Base-by-base conservation (phyloP, 2,329 filamentous ascomycete genomes). In the Gaeumannomyces sp. region DNA sequence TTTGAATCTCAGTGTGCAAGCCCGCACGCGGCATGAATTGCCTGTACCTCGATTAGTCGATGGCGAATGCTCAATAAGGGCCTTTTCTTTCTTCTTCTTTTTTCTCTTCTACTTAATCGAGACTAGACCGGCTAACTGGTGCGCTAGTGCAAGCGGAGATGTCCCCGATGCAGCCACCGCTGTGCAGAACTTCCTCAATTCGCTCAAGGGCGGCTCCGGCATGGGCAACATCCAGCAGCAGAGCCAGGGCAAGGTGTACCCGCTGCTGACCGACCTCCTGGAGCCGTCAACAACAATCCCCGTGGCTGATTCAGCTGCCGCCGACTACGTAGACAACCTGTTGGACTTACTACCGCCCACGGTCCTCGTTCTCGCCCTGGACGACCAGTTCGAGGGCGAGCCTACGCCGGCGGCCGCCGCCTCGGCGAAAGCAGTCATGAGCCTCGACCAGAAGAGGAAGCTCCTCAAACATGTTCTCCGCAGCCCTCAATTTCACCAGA, bases 401-500 rank as follows among this genome's bases (percentile, higher is more conserved):
- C 88, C 90, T 1, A 86, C 85, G 59, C 79, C 86, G 0, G 89
- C 87, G 64, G 85, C 87, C 2, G 83, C 89, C n/a, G 82, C 89
- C 70, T 88, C 89, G 56, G 92, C 91, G 33, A 87, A 92, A 68
- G 84, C 89, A 66, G 88, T 90, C 8, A 83, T 97, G 71, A 89
- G 85, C 64, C 75, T 89, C 10, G 83, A 83, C 3, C 89, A 95
- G 74, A 98, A 98, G 81, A 92, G 90, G 72, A 81, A 84, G 28
- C 84, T 98, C 16, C 77, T 99, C 59, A 89, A 88, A 74, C 89
- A 89, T 73, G 93, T 98, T 10, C 79, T 98, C 19, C 86, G 91
- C 68, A 96, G 91, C 69, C 94, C 95, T 25, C 95, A 99, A 73
- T 93, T 99, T 72, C 86, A 87, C 67, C 95, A 98, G 76, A 94